Evolutionary conservation across 441 rosid species (phyloP), one percentile per base, ranked within the genome.

Genomic region (Brassica hybrid): DNA sequence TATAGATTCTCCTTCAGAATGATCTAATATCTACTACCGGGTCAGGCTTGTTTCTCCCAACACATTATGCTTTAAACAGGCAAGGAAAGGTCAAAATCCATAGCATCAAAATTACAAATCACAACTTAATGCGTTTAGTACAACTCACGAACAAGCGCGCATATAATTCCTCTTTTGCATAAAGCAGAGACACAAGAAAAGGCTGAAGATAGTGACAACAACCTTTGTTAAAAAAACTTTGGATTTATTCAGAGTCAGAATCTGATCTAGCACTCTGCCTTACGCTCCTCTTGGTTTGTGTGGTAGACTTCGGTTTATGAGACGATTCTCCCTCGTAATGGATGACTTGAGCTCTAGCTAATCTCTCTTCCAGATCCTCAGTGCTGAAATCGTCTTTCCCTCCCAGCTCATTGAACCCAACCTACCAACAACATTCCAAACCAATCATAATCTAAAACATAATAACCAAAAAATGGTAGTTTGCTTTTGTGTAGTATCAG

Each of bases 341-440:
- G 65, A 93, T 86, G 45, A 93, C 94, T 73, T 91, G 91, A 61
- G 97, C 89, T 85, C 88, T 95, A 27, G 93, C 95, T 77, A 95
- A 80, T 74, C 99, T 90, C 82, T 91, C 97, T 77, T 91, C 99
- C 48, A 93, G 76, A n/a, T 87, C 99, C 80, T 93, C 95, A 0
- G 99, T 91, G 75, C 87, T 87, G 76, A 95, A 95, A 67, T 91
- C 99, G 64, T 95, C 98, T n/a, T 87, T 93, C 78, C 97, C 94
- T 58, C 98, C 97, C 4, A 95, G 93, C 82, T 91, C 87, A 83
- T 95, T 94, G 74, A 95, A 95, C 43, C 99, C 98, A 74, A 95
- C 99, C 97, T 93, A 73, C 56, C 67, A 59, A 60, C 34, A 67
- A 66, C 65, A 67, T 19, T 0, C 3, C 9, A 25, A 23, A 12